Percentiles rank a stretch among this genome's conserved stretches.
Evolutionary conservation across 768 basidiomycete genomes (phyloP).

Genomic region (Trametes cingulata): DNA sequence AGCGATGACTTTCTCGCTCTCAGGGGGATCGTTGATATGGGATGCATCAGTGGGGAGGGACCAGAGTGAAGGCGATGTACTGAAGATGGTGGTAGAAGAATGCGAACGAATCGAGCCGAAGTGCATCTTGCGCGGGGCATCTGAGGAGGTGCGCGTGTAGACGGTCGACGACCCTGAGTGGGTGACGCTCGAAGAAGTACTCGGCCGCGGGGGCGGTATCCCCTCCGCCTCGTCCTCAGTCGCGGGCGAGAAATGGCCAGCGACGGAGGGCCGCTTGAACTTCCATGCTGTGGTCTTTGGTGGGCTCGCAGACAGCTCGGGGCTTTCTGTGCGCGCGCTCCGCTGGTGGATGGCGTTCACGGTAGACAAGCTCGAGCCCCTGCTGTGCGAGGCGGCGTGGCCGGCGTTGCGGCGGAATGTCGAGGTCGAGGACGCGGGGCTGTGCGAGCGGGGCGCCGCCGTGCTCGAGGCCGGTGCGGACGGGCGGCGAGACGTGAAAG

Average conservation of each 20-base stretch:
- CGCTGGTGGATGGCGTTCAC: slow-evolving; percentile 28
- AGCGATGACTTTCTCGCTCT: slow-evolving; percentile 32
- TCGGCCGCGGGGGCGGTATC: slow-evolving; percentile 46
- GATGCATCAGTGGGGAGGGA: slow-evolving; percentile 41
- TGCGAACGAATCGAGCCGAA: slow-evolving; percentile 37
- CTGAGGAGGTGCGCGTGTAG: slow-evolving; percentile 38
- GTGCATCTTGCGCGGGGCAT: slow-evolving; percentile 39
- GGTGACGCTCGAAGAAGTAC: slow-evolving; percentile 62
- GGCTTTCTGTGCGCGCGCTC: slow-evolving; percentile 11
- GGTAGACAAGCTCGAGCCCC: slow-evolving; percentile 53
- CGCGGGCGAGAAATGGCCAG: slow-evolving; percentile 52
- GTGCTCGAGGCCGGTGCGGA: slow-evolving; percentile 35
- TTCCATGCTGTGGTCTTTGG: slow-evolving; percentile 29
- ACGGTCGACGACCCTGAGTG: slow-evolving; percentile 45
- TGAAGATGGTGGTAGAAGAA: slow-evolving; percentile 38
- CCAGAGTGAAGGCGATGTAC: slow-evolving; percentile 39
- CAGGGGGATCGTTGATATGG: slow-evolving; percentile 41
- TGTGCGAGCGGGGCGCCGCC: slow-evolving; percentile 39
- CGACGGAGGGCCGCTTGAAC: slow-evolving; percentile 50
- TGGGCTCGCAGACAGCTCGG: slow-evolving; percentile 20
- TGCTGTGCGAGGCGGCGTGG: slow-evolving; percentile 32
- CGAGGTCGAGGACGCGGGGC: slow-evolving; percentile 24
- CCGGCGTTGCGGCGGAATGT: slow-evolving; percentile 12
- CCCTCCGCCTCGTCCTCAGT: slow-evolving; percentile 10
- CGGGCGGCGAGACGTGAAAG: slow-evolving; percentile 44